Evolutionary conservation across 495 filamentous ascomycete genomes (phyloP).

Genomic region (Penicillium arizonense): DNA sequence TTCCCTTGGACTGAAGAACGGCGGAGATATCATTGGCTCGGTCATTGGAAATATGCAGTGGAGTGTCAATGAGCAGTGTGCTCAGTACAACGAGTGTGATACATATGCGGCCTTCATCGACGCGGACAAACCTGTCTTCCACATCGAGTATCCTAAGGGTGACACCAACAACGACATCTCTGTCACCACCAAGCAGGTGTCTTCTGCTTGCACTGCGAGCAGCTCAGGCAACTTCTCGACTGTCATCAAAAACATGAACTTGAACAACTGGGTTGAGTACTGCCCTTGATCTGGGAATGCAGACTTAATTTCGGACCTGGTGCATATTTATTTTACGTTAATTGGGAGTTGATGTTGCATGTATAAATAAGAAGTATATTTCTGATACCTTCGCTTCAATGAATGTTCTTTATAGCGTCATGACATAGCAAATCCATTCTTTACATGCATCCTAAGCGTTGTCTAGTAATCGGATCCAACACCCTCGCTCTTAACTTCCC

Average conservation of each 20-base stretch:
- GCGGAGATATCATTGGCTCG: slow-evolving; percentile 52
- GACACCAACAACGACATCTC: slow-evolving; percentile 36
- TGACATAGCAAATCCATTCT: no score
- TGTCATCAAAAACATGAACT: slow-evolving; percentile 61
- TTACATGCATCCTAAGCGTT: no score
- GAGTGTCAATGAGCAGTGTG: slow-evolving; percentile 73
- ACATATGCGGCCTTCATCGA: slow-evolving; percentile 55
- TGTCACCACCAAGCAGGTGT: slow-evolving; percentile 26
- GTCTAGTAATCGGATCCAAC: no score
- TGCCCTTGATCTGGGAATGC: slow-evolving; percentile 27
- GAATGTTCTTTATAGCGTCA: no score
- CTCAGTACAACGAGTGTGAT: slow-evolving; percentile 56
- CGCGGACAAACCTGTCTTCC: slow-evolving; percentile 66
- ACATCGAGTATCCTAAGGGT: slow-evolving; percentile 66
- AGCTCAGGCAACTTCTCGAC: slow-evolving; percentile 55
- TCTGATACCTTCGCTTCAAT: neutral
- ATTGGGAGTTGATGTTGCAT: slow-evolving; percentile 5
- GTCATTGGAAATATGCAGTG: slow-evolving; percentile 62
- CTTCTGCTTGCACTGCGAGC: slow-evolving; percentile 34
- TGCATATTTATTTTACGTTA: neutral
- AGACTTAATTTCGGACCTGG: neutral
- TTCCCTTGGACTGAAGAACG: slow-evolving; percentile 67
- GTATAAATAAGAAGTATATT: slow-evolving; percentile 7
- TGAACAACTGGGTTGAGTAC: slow-evolving; percentile 57
- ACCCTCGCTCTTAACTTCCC: no score